A percentile compares a stretch with the other conserved stretches of the same genome.
Conservation (phyloP, 768 basidiomycete species). For the Lentinula boryana region DNA sequence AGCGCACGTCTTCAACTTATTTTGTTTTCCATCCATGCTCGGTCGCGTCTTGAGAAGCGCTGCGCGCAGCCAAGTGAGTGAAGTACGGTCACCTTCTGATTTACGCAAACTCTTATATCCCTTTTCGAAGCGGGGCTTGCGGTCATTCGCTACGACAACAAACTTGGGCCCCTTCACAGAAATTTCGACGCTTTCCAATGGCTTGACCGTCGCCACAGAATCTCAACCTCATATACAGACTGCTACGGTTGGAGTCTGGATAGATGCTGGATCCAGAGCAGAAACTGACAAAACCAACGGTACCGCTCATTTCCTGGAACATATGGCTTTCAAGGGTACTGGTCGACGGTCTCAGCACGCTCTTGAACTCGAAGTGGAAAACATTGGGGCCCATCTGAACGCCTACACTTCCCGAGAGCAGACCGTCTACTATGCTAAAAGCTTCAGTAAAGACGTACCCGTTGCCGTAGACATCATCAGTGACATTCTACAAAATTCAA, state of each 20-base stretch:
- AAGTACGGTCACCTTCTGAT: background rate
- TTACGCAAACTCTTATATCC: background rate
- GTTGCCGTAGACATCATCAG: slow-evolving; percentile 93
- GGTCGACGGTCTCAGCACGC: slow-evolving; percentile 80
- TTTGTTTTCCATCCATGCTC: slow-evolving; percentile 19
- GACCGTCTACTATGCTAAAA: slow-evolving; percentile 99
- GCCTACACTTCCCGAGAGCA: slow-evolving; percentile 99
- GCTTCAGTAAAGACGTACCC: slow-evolving; percentile 92
- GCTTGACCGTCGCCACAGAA: slow-evolving; percentile 92
- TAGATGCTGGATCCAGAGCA: slow-evolving; percentile 95
- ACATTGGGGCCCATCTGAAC: slow-evolving; percentile 94
- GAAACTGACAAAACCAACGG: slow-evolving; percentile 95
- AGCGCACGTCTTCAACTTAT: slow-evolving; percentile 6
- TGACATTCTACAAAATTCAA: slow-evolving; percentile 96
- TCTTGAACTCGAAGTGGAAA: slow-evolving; percentile 96
- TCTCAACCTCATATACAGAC: slow-evolving; percentile 87
- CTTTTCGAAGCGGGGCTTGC: slow-evolving; percentile 42
- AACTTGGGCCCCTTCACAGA: slow-evolving; percentile 76
- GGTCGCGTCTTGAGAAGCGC: slow-evolving; percentile 36
- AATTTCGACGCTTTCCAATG: slow-evolving; percentile 89
- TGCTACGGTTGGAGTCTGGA: slow-evolving; percentile 99
- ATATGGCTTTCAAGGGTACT: slow-evolving; percentile 98
- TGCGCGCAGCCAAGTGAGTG: slow-evolving; percentile 32
- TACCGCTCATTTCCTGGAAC: slow-evolving; percentile 97
- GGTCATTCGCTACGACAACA: slow-evolving; percentile 71